Conservation (phyloP, 495 filamentous ascomycete genomes). For the Acidiella bohemica region DNA sequence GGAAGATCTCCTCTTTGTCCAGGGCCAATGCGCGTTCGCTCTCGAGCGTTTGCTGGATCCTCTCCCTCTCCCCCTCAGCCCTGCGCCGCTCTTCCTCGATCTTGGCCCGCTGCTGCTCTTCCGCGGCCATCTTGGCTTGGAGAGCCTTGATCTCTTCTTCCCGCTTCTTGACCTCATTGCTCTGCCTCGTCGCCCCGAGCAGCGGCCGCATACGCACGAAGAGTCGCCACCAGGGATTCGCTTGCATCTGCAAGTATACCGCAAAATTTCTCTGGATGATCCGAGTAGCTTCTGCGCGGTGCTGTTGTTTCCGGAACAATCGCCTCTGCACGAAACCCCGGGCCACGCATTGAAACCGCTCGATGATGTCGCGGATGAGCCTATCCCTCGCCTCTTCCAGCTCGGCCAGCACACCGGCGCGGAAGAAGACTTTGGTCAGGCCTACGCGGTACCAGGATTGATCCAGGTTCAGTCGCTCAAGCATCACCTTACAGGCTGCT, state of each 20-base stretch:
- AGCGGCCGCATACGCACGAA: conserved; percentile 94
- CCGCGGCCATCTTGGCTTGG: conserved; percentile 59
- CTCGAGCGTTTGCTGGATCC: conserved; percentile 83
- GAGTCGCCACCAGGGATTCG: conserved; percentile 93
- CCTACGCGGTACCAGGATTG: conserved; percentile 80
- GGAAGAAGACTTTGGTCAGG: conserved; percentile 95
- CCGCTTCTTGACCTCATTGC: conserved; percentile 80
- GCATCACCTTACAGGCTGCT: conserved; percentile 67
- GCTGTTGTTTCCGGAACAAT: conserved; percentile 79
- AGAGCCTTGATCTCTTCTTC: conserved; percentile 86
- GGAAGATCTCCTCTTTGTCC: conserved; percentile 98
- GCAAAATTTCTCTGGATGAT: conserved; percentile 92
- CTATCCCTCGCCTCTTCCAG: conserved; percentile 89
- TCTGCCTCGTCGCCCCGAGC: conserved; percentile 76
- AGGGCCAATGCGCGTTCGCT: conserved; percentile 87
- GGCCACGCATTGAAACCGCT: conserved; percentile 82
- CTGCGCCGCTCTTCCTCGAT: conserved; percentile 87
- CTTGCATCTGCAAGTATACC: conserved; percentile 72
- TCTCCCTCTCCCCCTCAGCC: conserved; percentile 71
- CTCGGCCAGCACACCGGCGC: conserved; percentile 90
- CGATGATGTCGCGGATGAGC: conserved; percentile 83
- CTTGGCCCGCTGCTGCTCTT: conserved; percentile 54
- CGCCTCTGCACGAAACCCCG: conserved; percentile 79
- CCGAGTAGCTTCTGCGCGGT: conserved; percentile 83
- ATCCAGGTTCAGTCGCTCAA: conserved; percentile 80